phyloP scores from a whole-genome alignment of 441 rosid species.

The Populus hybrid region DNA sequence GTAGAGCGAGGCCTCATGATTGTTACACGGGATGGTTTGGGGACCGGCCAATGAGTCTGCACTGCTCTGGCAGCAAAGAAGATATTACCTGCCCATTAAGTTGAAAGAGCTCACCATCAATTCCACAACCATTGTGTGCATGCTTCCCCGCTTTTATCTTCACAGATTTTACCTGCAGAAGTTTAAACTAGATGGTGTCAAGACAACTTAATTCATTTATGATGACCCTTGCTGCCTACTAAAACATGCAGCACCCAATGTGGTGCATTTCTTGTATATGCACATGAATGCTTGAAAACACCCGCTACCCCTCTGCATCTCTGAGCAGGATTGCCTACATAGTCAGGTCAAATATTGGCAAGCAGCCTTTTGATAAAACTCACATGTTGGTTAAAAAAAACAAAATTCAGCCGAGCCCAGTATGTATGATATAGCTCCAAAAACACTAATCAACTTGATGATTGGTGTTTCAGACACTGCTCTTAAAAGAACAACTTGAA shows the following conservation, averaged over 20 bases:
- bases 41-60: constrained; percentile 42
- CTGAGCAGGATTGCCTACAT: background rate
- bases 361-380: background rate
- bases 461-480: background rate
- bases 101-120: constrained; percentile 89
- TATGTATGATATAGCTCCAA: background rate
- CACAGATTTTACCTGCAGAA: constrained; percentile 80
- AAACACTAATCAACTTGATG: no score
- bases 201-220: background rate
- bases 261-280: background rate
- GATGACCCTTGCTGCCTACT: background rate
- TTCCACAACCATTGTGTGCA: constrained; percentile 83
- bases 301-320: background rate
- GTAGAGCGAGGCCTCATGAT: constrained; percentile 7
- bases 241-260: background rate
- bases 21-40: constrained; percentile 41
- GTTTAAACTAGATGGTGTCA: constrained; percentile 9
- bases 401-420: background rate
- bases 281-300: background rate
- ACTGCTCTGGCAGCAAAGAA: constrained; percentile 86
- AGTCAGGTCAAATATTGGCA: background rate
- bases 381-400: background rate
- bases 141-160: constrained; percentile 77
- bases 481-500: background rate
- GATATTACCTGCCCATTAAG: constrained; percentile 84